Evolutionary conservation across 208 protist genomes (phyloP), one percentile per base, ranked within the genome.

Genomic region (Leishmania aethiopica): DNA sequence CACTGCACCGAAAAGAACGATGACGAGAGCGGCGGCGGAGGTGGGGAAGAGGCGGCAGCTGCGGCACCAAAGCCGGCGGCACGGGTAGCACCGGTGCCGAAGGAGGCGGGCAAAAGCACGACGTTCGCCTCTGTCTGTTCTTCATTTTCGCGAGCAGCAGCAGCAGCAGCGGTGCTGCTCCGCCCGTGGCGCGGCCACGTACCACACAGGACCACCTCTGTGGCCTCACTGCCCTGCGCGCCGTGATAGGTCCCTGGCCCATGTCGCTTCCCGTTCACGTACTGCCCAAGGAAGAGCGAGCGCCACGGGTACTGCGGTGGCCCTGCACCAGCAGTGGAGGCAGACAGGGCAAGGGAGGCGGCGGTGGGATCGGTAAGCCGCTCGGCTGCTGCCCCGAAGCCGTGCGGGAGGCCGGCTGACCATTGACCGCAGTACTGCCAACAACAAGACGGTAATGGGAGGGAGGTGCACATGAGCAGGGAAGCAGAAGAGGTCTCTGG

Each of bases 371-470:
- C 79, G 1, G 76, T 84, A 57, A 79, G 37, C 1, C 81, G 79
- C 64, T 88, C 81, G 60, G 85, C 79, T 51, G 88, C 90, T 25
- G 89, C 88, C 59, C 90, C 92, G 79, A 96, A 96, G 35, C 92
- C 90, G 70, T 94, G 87, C 49, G 86, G 89, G 10, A 83, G 75
- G 28, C 90, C 92, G 19, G 32, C 76, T n/a, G 80, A 66, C 92
- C 92, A 96, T 40, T 78, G 71, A 6, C 92, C 92, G 77, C 90
- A 96, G 73, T 92, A 92, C 49, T 88, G 86, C 42, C 55, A 71
- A 53, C 75, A 79, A 67, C 57, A 72, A 7, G 84, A 37, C 2
- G 75, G 15, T 25, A 35, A 28, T 22, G 53, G n/a, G 40, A 37
- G 25, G 3, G 67, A 70, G 25, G 32, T 45, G 19, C 6, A 47